phyloP scores from a whole-genome alignment of 1,284 basidiomycete genomes.

The Sanguinoderma infundibulare region DNA sequence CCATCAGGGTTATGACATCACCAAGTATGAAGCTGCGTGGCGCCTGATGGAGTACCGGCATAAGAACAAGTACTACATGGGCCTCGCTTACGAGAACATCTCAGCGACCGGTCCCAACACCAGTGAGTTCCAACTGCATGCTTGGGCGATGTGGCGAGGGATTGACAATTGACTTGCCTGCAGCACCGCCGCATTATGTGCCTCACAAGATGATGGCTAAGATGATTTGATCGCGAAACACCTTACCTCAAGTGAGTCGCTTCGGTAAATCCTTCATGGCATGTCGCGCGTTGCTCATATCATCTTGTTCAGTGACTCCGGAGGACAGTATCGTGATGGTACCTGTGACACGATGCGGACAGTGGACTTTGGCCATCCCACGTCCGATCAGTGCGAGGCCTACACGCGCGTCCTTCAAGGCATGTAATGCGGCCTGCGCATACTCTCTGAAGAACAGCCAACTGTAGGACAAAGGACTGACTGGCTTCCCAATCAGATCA shows the following conservation, averaged over 20 bases:
- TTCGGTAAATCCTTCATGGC: background rate
- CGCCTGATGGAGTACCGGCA: slow-evolving; percentile 82
- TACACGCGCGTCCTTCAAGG: slow-evolving; percentile 77
- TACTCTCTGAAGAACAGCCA: slow-evolving; percentile 44
- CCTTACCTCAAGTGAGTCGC: slow-evolving; percentile 87
- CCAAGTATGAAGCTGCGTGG: slow-evolving; percentile 91
- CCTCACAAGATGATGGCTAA: slow-evolving; percentile 75
- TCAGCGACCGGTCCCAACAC: slow-evolving; percentile 91
- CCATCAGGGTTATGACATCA: slow-evolving; percentile 76
- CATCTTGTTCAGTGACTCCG: slow-evolving; percentile 70
- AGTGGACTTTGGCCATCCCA: slow-evolving; percentile 86
- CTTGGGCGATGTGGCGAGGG: background rate
- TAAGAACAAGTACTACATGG: slow-evolving; percentile 79
- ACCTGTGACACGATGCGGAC: slow-evolving; percentile 95
- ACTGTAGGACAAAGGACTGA: no score
- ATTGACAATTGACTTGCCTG: background rate
- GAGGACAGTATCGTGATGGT: slow-evolving; percentile 88
- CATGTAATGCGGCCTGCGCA: slow-evolving; percentile 46
- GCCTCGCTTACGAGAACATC: slow-evolving; percentile 93
- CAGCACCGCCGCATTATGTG: slow-evolving; percentile 90
- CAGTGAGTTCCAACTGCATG: slow-evolving; percentile 36
- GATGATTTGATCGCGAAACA: slow-evolving; percentile 75
- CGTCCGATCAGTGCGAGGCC: slow-evolving; percentile 83
- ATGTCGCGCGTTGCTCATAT: slow-evolving; percentile 4
- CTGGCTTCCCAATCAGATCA: no score